Evolutionary conservation across 1,284 basidiomycete genomes (phyloP), one percentile per base, ranked within the genome.

Genomic region (Marasmius tenuissimus): DNA sequence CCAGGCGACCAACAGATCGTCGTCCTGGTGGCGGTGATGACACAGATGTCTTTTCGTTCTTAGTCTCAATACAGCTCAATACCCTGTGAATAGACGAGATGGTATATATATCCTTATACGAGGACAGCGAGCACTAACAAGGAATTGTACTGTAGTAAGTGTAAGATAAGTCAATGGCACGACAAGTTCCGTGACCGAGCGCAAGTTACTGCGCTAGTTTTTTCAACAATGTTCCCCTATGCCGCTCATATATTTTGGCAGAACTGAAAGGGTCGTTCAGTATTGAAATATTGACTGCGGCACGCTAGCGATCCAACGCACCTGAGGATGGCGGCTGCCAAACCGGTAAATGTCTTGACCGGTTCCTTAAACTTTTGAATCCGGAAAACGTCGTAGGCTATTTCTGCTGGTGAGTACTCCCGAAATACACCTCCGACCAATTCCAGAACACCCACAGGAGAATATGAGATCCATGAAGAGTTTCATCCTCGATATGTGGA

Each of bases 391-490:
- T 81, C 79, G 65, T 79, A 81, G 27, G 77, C 75, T 79, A 66
- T 59, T 9, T 35, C 37, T 11, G 45, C 38, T 52, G 47, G 56
- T 40, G 37, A 60, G 53, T 40, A 56, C 27, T 51, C 35, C 18
- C 51, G 39, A 58, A 52, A 42, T 38, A 60, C 55, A 38, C 18
- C 6, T 6, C 38, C 48, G 39, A 20, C 39, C 39, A 33, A 48
- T 37, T n/a, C 34, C 51, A 34, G 11, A 3, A 58, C 14, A 85
- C 91, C 78, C 70, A 93, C 91, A 92, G 71, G 92, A 91, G 73
- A 93, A 93, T 65, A 92, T 82, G 62, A 93, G 75, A 73, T 93
- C 91, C 88, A 93, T 91, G 37, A 84, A 67, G 62, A 93, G 77
- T 77, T 93, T 93, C 59, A 80, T 76, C 59, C 88, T 77, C 34